Evolutionary conservation across 176 grass and related monocot genomes (phyloP), one percentile per base, ranked within the genome.

Genomic region (Chloris gayana): DNA sequence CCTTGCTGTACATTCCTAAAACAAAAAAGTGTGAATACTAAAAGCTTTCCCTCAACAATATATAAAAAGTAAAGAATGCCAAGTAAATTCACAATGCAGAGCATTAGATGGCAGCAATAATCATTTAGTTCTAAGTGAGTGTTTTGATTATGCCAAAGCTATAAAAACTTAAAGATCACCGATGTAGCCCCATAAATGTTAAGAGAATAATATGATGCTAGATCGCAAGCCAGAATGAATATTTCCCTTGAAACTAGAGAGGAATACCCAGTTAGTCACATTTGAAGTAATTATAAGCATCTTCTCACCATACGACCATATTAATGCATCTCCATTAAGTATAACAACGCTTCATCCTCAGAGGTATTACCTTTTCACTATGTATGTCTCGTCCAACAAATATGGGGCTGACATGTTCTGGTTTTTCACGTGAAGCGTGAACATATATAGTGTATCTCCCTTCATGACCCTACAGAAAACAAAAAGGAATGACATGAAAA

Each of bases 381-480:
- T 78, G 93, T 86, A 97, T 88, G 7, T 97, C 88, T 76, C 85
- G 68, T 57, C 41, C 93, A 75, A 76, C 32, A 85, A 97, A 97
- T 70, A 91, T 24, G 7, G 91, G 84, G 87, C 94, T 97, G 61
- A 62, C 64, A 86, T 86, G 90, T 61, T 78, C 88, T 0, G 86
- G 83, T 37, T 89, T 93, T 38, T 93, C 85, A 27, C 85, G 81
- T 57, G 93, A 97, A 78, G 93, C 83, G 65, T 97, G 93, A 29
- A 93, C 71, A 80, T 93, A 97, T 83, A 97, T 91, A 51, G 80
- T 90, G 49, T 86, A 97, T 87, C 93, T 93, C 9, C 90, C 90
- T 5, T 93, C 85, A 84, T 97, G 88, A 3, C 93, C 93, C 93
- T 97, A 29, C n/a, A 80, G 46, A 84, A 8, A 86, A n/a, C n/a